Evolutionary conservation across 2,329 filamentous ascomycete genomes (phyloP), one percentile per base, ranked within the genome.

Genomic region (Trichoderma guizhouense): DNA sequence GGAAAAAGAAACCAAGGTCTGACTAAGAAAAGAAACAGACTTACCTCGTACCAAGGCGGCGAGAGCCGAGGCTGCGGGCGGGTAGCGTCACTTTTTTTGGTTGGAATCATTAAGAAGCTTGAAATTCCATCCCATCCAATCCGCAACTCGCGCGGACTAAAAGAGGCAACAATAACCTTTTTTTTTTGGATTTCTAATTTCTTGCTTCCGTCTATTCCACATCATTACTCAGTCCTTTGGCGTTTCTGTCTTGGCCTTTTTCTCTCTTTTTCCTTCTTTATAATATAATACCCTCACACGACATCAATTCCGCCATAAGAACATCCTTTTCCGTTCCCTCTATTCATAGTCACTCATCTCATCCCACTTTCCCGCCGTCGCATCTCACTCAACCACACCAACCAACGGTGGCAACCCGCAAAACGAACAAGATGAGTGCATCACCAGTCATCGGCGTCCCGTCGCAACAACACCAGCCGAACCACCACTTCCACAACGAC

Each of bases 101-200:
- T 11, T 64, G 15, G 18, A 32, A 21, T 30, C 36, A 14, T 47
- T 51, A 21, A 64, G 61, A 64, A 47, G 18, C 61, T 43, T 28
- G 15, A 28, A 30, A 43, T 43, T 18, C 34, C 0, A 43, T 43
- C 47, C 36, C 18, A 64, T n/a, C 36, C 36, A 28, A 47, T 21
- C 34, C 61, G 26, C 21, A 53, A 21, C 21, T 24, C 9, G 9
- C 21, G 43, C 43, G 24, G 24, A 30, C 61, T 39, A 47, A 43
- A 64, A 43, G 61, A 64, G 39, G 61, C 26, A 26, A 28, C 47
- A 53, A 24, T 24, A 53, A 53, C 47, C 47, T 53, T 51, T 51
- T 47, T 63, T 43, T 24, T 30, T 63, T 64, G 26, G 61, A 51
- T 64, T 64, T 64, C 61, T 47, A 43, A 64, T 64, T 64, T 26